A percentile compares a stretch with the other conserved stretches of the same genome.
Evolutionary conservation across 2,329 filamentous ascomycete genomes (phyloP).

Genomic region (Penicillium italicum): DNA sequence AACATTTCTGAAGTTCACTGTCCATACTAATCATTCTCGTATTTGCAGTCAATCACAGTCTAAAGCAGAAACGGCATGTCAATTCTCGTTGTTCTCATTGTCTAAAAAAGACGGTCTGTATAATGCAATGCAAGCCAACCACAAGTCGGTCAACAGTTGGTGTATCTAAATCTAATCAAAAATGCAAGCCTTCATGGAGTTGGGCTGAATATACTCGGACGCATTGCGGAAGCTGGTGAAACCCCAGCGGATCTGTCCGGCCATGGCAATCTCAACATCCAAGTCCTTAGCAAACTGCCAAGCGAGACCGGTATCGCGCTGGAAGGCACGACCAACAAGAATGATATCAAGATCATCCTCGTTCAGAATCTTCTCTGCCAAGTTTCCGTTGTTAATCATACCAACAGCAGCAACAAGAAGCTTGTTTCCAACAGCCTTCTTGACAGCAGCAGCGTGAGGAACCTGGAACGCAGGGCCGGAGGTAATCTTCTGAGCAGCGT

Average conservation of each 20-base stretch:
- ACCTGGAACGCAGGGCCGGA: constrained; percentile 67
- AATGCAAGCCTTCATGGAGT: constrained; percentile 24
- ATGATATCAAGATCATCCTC: constrained; percentile 61
- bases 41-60: neutral
- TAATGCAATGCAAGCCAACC: neutral
- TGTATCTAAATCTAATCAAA: constrained; percentile 26
- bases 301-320: constrained; percentile 24
- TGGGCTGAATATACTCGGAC: constrained; percentile 26
- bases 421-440: constrained; percentile 67
- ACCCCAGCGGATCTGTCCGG: constrained; percentile 33
- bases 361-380: constrained; percentile 61
- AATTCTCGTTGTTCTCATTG: neutral
- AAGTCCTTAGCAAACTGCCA: constrained; percentile 31
- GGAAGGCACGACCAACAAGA: constrained; percentile 44
- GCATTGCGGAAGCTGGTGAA: constrained; percentile 29
- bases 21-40: neutral
- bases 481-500: constrained; percentile 45
- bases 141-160: neutral
- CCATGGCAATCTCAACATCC: constrained; percentile 31
- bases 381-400: constrained; percentile 64
- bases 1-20: neutral
- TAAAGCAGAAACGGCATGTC: neutral
- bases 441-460: constrained; percentile 67
- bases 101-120: neutral
- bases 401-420: constrained; percentile 73